phyloP scores from a whole-genome alignment of 495 filamentous ascomycete genomes.

The Astrothelium macrocarpum region DNA sequence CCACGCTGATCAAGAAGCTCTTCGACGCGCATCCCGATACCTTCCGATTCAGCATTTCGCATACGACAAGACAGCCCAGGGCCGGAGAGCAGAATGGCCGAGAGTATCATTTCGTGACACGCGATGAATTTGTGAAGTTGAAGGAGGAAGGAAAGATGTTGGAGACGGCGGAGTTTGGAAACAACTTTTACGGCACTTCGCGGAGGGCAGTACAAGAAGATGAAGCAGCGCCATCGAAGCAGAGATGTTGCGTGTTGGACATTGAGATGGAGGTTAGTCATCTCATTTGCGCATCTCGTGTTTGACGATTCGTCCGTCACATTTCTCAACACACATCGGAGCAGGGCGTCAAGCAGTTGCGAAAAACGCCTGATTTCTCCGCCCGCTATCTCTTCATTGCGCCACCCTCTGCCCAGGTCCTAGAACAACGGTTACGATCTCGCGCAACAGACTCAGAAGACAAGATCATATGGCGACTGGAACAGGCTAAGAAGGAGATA shows the following conservation, averaged over 20 bases:
- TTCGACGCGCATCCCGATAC: conserved; percentile 57
- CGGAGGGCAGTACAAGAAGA: conserved; percentile 59
- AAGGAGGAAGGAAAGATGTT: conserved; percentile 67
- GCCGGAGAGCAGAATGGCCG: conserved; percentile 63
- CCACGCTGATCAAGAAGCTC: conserved; percentile 70
- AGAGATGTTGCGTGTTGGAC: conserved; percentile 61
- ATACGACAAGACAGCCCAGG: conserved; percentile 75
- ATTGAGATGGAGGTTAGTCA: conserved; percentile 80
- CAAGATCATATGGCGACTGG: conserved; percentile 59
- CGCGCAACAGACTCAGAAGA: conserved; percentile 78
- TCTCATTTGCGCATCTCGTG: background rate
- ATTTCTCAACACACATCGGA: conserved; percentile 13
- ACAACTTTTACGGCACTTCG: conserved; percentile 81
- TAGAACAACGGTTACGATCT: conserved; percentile 70
- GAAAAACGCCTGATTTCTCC: conserved; percentile 54
- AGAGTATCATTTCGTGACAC: conserved; percentile 73
- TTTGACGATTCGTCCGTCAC: too few relatives aligned
- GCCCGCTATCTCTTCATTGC: conserved; percentile 80
- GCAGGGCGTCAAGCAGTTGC: conserved; percentile 89
- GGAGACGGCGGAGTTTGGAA: conserved; percentile 80
- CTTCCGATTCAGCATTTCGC: conserved; percentile 76
- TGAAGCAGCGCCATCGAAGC: conserved; percentile 48
- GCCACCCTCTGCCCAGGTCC: conserved; percentile 62
- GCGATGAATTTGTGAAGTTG: conserved; percentile 58
- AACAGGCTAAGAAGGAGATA: conserved; percentile 73